These are phyloP conservation scores for Malus hybrid DNA, from an alignment of 331 rosid species.

Conservation along the genomic window DNA sequence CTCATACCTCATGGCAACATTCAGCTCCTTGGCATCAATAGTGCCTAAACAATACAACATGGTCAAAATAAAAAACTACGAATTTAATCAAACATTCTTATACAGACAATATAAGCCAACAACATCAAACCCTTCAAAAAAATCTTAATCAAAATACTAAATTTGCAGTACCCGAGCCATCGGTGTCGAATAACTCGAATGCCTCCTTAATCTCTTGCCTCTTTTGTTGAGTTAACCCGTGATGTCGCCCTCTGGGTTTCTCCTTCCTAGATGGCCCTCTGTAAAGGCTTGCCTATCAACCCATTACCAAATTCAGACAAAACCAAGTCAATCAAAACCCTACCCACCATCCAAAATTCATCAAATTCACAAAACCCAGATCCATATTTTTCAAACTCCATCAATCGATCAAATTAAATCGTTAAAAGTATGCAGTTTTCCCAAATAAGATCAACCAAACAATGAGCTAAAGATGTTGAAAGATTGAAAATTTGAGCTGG, in stretches of 20 bases:
- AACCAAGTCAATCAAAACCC: neutral
- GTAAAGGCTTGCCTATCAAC: slow-evolving; percentile 40
- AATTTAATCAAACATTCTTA: neutral
- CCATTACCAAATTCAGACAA: neutral
- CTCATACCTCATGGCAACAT: slow-evolving; percentile 91
- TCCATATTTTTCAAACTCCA: neutral
- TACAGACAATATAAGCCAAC: neutral
- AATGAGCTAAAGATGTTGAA: neutral
- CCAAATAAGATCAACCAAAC: neutral
- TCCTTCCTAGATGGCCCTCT: slow-evolving; percentile 55
- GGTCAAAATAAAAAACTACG: slow-evolving; percentile 5
- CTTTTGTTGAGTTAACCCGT: slow-evolving; percentile 60
- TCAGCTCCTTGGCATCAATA: slow-evolving; percentile 90
- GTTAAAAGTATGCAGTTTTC: neutral
- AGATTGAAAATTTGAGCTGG: neutral
- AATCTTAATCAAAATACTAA: neutral
- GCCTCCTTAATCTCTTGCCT: slow-evolving; percentile 89
- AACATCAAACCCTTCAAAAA: neutral
- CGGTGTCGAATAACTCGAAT: slow-evolving; percentile 87
- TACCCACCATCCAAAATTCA: neutral
- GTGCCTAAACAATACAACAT: slow-evolving; percentile 46
- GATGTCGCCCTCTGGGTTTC: slow-evolving; percentile 45
- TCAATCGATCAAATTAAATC: neutral
- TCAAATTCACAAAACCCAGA: neutral
- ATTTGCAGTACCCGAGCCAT: slow-evolving; percentile 62